Base-by-base conservation (phyloP, 176 grass and related monocot genomes). In the Alopecurus myosuroides region DNA sequence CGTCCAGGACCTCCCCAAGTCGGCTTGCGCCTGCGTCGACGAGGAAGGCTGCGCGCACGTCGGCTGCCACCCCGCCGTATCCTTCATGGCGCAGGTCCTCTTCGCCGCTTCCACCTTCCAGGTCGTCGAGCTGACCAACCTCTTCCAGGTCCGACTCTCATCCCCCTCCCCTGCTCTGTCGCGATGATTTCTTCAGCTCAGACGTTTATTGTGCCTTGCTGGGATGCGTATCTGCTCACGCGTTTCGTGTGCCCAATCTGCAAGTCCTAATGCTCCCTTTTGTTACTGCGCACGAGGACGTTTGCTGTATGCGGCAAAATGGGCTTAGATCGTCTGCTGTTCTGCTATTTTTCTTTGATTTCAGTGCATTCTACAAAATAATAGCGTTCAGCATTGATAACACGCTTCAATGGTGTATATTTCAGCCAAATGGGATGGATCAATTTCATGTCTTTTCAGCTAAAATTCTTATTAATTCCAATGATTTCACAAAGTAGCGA, bases 11-110 rank as follows among this genome's bases (percentile, higher is more conserved):
- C 88, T 99, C 30, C 97, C 93, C 73, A 99, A 68, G 82, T 72
- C 31, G 63, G 88, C 89, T n/a, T 99, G 91, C 56, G 70, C 76
- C 68, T 99, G 97, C 88, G 97, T 92, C n/a, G 97, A 99, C 73
- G 91, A 89, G 0, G 90, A 44, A 77, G 88, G 70, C 9, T 99
- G 97, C 85, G 42, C 56, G 4, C 97, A 99, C 81, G 87, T 88
- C 34, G 89, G 89, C 1, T 99, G 97, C 85, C 86, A 86, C 41
- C 91, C 97, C 20, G 91, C 84, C 44, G 91, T 96, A 9, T 77
- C 91, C 17, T 99, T 99, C 78, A 88, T 92, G 84, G 86, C 78
- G 56, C 83, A 99, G 86, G 90, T 99, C 80, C 97, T 99, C 78
- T 99, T 92, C 74, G 78, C 86, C 17, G 94, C 97, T 12, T 92